phyloP scores from a whole-genome alignment of 2,329 filamentous ascomycete species.

The Diplodia sapinea region DNA sequence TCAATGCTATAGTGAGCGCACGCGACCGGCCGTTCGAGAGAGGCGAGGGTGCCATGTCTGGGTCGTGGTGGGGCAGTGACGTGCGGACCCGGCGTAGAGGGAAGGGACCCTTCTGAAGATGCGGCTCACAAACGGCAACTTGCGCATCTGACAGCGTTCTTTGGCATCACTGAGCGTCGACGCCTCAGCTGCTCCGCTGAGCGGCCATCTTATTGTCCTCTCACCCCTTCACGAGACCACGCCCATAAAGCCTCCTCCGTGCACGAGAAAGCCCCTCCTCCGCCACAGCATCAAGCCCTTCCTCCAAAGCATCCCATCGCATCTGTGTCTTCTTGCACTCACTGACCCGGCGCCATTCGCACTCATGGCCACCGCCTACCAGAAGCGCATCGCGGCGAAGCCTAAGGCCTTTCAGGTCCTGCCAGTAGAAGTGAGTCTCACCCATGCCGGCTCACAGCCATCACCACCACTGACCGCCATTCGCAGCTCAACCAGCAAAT shows the following conservation, averaged over 20 bases:
- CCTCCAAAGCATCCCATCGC: slow-evolving; percentile 5
- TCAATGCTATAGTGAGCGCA: background rate
- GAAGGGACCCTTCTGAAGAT: background rate
- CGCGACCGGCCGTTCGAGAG: background rate
- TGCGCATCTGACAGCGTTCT: background rate
- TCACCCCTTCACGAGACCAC: background rate
- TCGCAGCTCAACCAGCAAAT: slow-evolving; percentile 51
- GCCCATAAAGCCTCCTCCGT: background rate
- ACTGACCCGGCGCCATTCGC: background rate
- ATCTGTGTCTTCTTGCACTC: background rate
- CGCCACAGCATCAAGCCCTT: background rate
- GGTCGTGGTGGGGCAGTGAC: slow-evolving; percentile 18
- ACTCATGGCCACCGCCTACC: background rate
- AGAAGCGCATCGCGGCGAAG: slow-evolving; percentile 9
- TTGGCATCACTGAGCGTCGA: background rate
- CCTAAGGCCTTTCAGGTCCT: slow-evolving; percentile 25
- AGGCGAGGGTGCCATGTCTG: background rate
- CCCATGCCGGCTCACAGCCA: background rate
- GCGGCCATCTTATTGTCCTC: slow-evolving; percentile 3
- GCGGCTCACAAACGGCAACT: background rate
- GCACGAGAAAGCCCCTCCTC: background rate
- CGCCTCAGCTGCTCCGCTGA: background rate
- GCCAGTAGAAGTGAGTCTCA: slow-evolving; percentile 42
- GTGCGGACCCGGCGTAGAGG: background rate
- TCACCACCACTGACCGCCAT: background rate